Conservation (phyloP, 805 yeast genomes). For the Saccharomycopsis babjevae region DNA sequence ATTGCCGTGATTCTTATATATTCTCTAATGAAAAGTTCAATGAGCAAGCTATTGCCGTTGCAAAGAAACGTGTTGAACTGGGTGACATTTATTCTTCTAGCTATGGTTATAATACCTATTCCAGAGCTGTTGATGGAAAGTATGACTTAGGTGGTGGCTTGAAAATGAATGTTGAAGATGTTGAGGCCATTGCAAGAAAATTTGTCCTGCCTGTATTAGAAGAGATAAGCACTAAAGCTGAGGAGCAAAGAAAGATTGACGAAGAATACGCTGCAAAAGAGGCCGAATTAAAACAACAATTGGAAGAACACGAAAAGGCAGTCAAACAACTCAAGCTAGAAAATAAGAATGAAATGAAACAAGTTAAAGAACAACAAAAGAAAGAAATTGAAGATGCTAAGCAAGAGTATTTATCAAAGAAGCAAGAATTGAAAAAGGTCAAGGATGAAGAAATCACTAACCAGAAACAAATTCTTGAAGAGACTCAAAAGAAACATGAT, state of each 20-base stretch:
- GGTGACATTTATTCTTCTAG: slow-evolving; percentile 26
- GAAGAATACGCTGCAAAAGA: slow-evolving; percentile 24
- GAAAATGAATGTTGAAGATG: slow-evolving; percentile 61
- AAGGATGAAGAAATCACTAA: slow-evolving; percentile 13
- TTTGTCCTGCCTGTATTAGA: slow-evolving; percentile 75
- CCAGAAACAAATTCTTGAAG: slow-evolving; percentile 12
- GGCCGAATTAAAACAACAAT: slow-evolving; percentile 12
- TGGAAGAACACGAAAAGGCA: slow-evolving; percentile 8
- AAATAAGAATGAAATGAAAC: slow-evolving; percentile 1
- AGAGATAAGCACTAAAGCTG: slow-evolving; percentile 63
- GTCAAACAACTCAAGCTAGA: slow-evolving; percentile 7
- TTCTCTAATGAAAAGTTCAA: slow-evolving; percentile 45
- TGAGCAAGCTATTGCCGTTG: slow-evolving; percentile 65
- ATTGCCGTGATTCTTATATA: slow-evolving; percentile 31
- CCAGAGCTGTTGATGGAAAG: slow-evolving; percentile 22
- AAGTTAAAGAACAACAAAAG: slow-evolving; percentile 6
- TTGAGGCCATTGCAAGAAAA: slow-evolving; percentile 68
- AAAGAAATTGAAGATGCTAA: slow-evolving; percentile 5
- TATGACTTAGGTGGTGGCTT: slow-evolving; percentile 81
- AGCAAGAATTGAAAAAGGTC: slow-evolving; percentile 11
- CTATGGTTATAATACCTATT: slow-evolving; percentile 17
- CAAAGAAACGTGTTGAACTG: slow-evolving; percentile 55
- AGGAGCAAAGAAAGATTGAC: slow-evolving; percentile 53
- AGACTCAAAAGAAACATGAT: slow-evolving; percentile 11
- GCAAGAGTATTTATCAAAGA: slow-evolving; percentile 6